A percentile compares a stretch with the other conserved stretches of the same genome.
These are phyloP conservation scores for Geosmithia putterillii DNA, from an alignment of 2,329 filamentous ascomycete species.

Conservation along the genomic window DNA sequence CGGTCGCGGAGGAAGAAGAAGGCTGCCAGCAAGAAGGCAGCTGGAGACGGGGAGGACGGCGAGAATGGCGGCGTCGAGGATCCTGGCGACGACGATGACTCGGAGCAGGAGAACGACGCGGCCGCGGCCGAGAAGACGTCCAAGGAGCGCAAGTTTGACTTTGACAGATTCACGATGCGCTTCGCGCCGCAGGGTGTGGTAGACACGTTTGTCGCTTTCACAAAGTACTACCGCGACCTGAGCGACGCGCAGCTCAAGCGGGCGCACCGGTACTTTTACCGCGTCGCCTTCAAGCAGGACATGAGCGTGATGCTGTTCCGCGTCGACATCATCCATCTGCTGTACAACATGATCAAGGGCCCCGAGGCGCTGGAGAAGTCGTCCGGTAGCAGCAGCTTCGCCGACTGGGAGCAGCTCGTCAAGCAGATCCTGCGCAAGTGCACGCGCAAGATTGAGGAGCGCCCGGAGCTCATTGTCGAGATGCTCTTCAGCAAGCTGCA, in stretches of 20 bases:
- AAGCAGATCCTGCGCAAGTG: slow-evolving; percentile 75
- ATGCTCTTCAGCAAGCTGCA: slow-evolving; percentile 90
- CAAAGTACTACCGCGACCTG: slow-evolving; percentile 70
- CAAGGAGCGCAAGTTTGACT: slow-evolving; percentile 88
- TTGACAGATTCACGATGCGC: slow-evolving; percentile 65
- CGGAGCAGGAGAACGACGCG: slow-evolving; percentile 54
- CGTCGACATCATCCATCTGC: slow-evolving; percentile 77
- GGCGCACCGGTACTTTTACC: slow-evolving; percentile 86
- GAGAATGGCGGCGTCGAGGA: slow-evolving; percentile 17
- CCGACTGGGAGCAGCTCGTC: slow-evolving; percentile 84
- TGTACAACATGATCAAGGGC: slow-evolving; percentile 87
- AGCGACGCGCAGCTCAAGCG: slow-evolving; percentile 73
- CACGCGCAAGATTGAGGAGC: slow-evolving; percentile 72
- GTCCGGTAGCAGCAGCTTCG: slow-evolving; percentile 44
- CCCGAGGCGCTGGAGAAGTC: slow-evolving; percentile 61
- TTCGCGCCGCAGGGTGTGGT: slow-evolving; percentile 79
- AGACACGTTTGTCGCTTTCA: slow-evolving; percentile 76
- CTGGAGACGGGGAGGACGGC: slow-evolving; percentile 35
- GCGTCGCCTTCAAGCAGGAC: slow-evolving; percentile 89
- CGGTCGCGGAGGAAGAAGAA: slow-evolving; percentile 63
- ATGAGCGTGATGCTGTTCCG: slow-evolving; percentile 80
- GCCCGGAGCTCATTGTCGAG: slow-evolving; percentile 78
- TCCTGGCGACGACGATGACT: slow-evolving; percentile 27
- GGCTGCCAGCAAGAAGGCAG: slow-evolving; percentile 28
- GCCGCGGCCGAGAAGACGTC: slow-evolving; percentile 56